A percentile compares a stretch with the other conserved stretches of the same genome.
These are phyloP conservation scores for Candida saitoana DNA, from an alignment of 805 yeast genomes.

Conservation along the genomic window DNA sequence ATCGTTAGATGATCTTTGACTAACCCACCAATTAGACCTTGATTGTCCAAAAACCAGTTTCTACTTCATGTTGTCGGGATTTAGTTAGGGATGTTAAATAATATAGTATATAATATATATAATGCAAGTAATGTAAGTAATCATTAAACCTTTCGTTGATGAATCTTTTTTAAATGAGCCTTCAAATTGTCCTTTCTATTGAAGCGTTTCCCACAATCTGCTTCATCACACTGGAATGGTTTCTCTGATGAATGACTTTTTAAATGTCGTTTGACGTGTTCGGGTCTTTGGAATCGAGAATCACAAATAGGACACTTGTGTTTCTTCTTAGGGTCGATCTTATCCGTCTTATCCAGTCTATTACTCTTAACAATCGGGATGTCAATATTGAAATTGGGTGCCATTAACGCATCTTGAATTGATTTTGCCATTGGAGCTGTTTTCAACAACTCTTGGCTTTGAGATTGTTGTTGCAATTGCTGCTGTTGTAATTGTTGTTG, in stretches of 20 bases:
- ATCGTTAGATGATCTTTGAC: too few species aligned
- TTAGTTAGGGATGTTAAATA: too few species aligned
- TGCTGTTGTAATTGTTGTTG: constrained; percentile 1
- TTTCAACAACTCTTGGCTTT: not conserved
- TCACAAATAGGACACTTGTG: constrained; percentile 65
- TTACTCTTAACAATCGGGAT: constrained; percentile 10
- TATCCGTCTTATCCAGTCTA: constrained; percentile 29
- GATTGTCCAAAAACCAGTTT: too few species aligned
- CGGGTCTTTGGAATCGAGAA: constrained; percentile 63
- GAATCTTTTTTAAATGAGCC: constrained; percentile 61
- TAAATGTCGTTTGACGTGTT: constrained; percentile 65
- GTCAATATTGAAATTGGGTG: constrained; percentile 7
- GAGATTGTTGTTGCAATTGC: not conserved
- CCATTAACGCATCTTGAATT: constrained; percentile 8
- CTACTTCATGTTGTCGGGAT: too few species aligned
- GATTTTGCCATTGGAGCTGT: constrained; percentile 4
- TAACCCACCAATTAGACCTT: too few species aligned
- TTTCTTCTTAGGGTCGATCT: constrained; percentile 46
- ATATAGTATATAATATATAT: not conserved
- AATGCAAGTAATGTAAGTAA: not conserved
- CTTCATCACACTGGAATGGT: constrained; percentile 52
- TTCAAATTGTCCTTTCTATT: constrained; percentile 58
- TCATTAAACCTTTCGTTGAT: constrained; percentile 20
- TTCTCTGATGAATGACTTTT: constrained; percentile 55
- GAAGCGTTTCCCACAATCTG: constrained; percentile 51